Evolutionary conservation across 2,329 filamentous ascomycete genomes (phyloP), one percentile per base, ranked within the genome.

Genomic region (Chaetomium strumarium): DNA sequence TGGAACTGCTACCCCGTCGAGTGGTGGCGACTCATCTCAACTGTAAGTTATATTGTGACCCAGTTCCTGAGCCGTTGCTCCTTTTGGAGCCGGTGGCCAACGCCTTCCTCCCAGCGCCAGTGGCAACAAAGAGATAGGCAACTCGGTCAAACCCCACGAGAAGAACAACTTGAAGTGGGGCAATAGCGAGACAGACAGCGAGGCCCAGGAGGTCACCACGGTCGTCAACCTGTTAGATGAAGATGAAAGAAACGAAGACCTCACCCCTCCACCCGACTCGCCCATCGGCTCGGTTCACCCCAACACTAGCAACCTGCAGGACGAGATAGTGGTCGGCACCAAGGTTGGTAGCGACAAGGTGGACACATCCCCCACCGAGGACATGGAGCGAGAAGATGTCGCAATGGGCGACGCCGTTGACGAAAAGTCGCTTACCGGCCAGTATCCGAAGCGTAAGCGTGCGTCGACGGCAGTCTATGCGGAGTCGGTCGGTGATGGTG

Each of bases 391-490:
- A 4, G 75, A 74, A 31, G 76, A 79, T 58, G 66, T 69, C 19
- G 67, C 64, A 9, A 75, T 76, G 72, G 65, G 65, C 1, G 72
- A 76, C 34, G 66, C 54, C 3, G 24, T 24, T 7, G 70, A 73
- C 2, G 63, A 70, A 3, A 62, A 66, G 5, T 59, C 63, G 8
- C 66, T 68, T 1, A 55, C 66, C 0, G 59, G 64, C 30, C 70
- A 74, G 45, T 75, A 76, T 49, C 71, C 75, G 0, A 84, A 83
- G 66, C 74, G 80, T 31, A 84, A 83, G 64, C 75, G 80, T 11
- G 67, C 68, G 1, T 75, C 76, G 24, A 24, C 24, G 0, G 61
- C 46, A 4, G 31, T 75, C 34, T 77, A 78, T 56, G 70, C 72
- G 44, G 75, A 80, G 47, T 59, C 76, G 52, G 72, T 73, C 40